Base-by-base conservation (phyloP, 1,284 basidiomycete species). In the Dichomitus squalens region DNA sequence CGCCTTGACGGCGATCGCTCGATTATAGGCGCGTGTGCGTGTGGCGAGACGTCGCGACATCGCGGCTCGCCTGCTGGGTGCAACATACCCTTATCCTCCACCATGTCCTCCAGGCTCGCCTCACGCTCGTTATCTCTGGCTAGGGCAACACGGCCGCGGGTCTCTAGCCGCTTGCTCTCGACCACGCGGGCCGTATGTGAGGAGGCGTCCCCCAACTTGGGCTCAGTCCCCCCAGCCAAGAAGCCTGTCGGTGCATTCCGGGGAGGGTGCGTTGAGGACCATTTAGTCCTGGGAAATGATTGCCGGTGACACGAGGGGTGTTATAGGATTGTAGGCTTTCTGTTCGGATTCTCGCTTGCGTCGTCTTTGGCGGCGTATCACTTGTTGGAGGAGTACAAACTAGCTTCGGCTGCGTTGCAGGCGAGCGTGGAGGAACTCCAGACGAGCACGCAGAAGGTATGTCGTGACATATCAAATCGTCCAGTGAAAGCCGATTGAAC, bases 341-440 rank as follows among this genome's bases (percentile, higher is more conserved):
- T 96, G 43, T 85, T 95, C 66, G 94, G 94, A 0, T 95, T 96
- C 76, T 93, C 93, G 5, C 73, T 93, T 40, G 90, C 90, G 7
- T 89, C 92, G 1, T 87, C 90, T 0, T 86, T 90, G 67, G 93
- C 93, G 46, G 89, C 93, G 48, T 96, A 94, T 72, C 87, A 93
- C 70, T 78, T 97, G 25, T 77, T 96, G 51, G 91, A 96, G 64
- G 95, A 96, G 75, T 95, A 95, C 75, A 93, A 94, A 72, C 78
- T 84, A 50, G 93, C 95, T 7, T 92, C 90, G 5, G 87, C 88
- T 25, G 83, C 91, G 27, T 77, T 96, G 57, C 88, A 95, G 70
- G 85, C 89, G 18, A 93, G 91, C 68, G 90, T 96, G 20, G 88
- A 94, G 68, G 92, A 95, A 68, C 77, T 97, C 47, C 90, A 93